Evolutionary conservation across 164 flowering plant genomes (phyloP).

Genomic region (Kingdonia uniflora): DNA sequence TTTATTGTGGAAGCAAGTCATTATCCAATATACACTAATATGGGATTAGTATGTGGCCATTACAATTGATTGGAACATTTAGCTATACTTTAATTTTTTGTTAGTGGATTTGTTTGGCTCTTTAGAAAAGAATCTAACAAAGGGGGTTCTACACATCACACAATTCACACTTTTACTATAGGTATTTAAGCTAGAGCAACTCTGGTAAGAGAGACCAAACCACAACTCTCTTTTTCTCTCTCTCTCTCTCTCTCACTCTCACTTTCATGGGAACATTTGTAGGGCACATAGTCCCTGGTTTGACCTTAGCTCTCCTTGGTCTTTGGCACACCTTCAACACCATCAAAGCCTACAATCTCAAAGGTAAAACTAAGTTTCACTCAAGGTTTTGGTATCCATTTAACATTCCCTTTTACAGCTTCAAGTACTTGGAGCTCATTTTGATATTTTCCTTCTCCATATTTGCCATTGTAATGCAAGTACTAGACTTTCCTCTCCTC

Average conservation of each 20-base stretch:
- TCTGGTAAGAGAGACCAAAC: too few relatives aligned
- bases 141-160: too few relatives aligned
- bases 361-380: conserved; percentile 28
- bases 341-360: conserved; percentile 30
- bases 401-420: conserved; percentile 13
- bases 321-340: conserved; percentile 58
- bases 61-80: not conserved
- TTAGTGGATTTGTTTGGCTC: not conserved
- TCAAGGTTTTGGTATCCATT: conserved; percentile 54
- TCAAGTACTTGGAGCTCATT: conserved; percentile 49
- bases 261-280: conserved; percentile 53
- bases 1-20: conserved; percentile 12
- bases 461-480: conserved; percentile 34
- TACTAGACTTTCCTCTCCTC: conserved; percentile 41
- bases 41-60: not conserved
- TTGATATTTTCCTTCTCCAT: conserved; percentile 42
- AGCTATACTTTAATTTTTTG: too few relatives aligned
- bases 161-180: too few relatives aligned
- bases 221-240: too few relatives aligned
- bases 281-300: conserved; percentile 59
- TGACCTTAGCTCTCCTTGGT: conserved; percentile 53
- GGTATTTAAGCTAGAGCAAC: too few relatives aligned
- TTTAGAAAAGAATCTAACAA: too few relatives aligned
- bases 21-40: conserved; percentile 8
- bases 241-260: too few relatives aligned